Percentiles rank a stretch among this genome's conserved stretches.
Evolutionary conservation across 75 land plant species (phyloP).

Genomic region (Ceratopteris richardii): DNA sequence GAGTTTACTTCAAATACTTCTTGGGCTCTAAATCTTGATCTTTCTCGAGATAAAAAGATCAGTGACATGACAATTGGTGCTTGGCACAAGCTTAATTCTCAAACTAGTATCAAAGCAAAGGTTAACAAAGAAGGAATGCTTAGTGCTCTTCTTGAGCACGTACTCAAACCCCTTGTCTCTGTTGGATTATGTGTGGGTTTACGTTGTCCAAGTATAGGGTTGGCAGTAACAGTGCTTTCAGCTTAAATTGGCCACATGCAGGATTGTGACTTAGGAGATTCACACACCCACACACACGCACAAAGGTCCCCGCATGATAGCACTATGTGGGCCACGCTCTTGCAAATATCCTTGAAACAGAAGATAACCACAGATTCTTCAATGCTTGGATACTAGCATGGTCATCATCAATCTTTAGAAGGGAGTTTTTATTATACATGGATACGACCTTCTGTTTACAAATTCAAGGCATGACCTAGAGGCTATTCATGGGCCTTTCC

Average conservation of each 20-base stretch:
- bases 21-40: neutral
- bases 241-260: neutral
- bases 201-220: neutral
- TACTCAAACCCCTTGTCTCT: conserved; percentile 7
- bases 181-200: neutral
- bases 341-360: too few species aligned
- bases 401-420: too few species aligned
- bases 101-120: conserved; percentile 9
- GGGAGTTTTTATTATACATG: too few species aligned
- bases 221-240: neutral
- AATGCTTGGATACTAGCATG: too few species aligned
- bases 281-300: too few species aligned
- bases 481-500: too few species aligned
- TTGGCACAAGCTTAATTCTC: conserved; percentile 8
- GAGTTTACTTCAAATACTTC: neutral
- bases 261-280: too few species aligned
- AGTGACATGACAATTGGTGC: conserved; percentile 1
- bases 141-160: conserved; percentile 13
- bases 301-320: too few species aligned
- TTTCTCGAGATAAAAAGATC: neutral
- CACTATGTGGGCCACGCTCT: too few species aligned
- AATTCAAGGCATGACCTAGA: too few species aligned
- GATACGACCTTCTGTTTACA: too few species aligned
- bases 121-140: neutral
- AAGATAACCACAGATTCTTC: too few species aligned